These are phyloP conservation scores for Trichomonascus vanleenenianus DNA, from an alignment of 805 yeast species.

Conservation along the genomic window DNA sequence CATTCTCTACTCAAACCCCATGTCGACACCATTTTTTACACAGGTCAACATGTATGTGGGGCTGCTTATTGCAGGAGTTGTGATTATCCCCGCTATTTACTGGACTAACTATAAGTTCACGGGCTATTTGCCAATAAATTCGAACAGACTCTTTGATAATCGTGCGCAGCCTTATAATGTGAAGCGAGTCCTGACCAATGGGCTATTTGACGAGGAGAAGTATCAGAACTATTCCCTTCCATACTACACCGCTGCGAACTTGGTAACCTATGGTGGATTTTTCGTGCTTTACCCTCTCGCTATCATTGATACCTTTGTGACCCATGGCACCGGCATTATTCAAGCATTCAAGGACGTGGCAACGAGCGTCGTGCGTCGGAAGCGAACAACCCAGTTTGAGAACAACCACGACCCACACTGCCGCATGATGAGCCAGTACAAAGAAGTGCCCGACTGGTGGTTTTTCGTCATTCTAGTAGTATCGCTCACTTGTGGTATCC, in stretches of 20 bases:
- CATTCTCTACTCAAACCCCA: conserved; percentile 24
- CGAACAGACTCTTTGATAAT: conserved; percentile 47
- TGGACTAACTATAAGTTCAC: conserved; percentile 51
- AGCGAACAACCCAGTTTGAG: not conserved
- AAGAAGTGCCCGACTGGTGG: conserved; percentile 71
- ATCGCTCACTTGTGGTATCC: conserved; percentile 25
- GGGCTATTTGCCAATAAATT: conserved; percentile 51
- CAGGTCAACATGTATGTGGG: conserved; percentile 29
- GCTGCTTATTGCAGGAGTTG: conserved; percentile 37
- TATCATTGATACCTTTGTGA: conserved; percentile 32
- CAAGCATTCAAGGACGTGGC: not conserved
- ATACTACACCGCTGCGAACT: conserved; percentile 45
- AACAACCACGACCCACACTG: conserved; percentile 14
- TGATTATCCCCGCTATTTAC: conserved; percentile 44
- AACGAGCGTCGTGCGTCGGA: not conserved
- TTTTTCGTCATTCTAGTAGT: conserved; percentile 39
- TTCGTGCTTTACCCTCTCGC: conserved; percentile 49
- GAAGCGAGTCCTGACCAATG: conserved; percentile 34
- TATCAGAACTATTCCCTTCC: conserved; percentile 60
- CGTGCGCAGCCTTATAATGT: conserved; percentile 43
- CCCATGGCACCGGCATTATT: conserved; percentile 6
- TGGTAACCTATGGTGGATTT: conserved; percentile 42
- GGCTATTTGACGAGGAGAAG: conserved; percentile 34
- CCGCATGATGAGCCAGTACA: conserved; percentile 29
- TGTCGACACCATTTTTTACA: conserved; percentile 40